A percentile compares a stretch with the other conserved stretches of the same genome.
Conservation (phyloP, 768 basidiomycete species). For the Tricholoma flavovirens region DNA sequence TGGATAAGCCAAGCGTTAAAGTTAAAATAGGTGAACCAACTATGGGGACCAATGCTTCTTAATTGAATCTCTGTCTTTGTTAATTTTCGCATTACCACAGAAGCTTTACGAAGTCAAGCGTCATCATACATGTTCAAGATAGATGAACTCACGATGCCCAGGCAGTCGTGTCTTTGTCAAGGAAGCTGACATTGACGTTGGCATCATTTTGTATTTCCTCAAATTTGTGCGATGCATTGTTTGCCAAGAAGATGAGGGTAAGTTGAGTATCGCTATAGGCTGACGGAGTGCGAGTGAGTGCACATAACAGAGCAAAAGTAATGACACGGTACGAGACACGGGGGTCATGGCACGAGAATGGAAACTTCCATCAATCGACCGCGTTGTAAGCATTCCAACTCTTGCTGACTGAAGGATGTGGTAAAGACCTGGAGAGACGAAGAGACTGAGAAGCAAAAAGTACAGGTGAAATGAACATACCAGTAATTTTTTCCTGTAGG, state of each 20-base stretch:
- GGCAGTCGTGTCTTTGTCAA: constrained; percentile 58
- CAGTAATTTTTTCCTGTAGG: constrained; percentile 61
- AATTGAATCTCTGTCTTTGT: constrained; percentile 56
- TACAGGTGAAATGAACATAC: constrained; percentile 30
- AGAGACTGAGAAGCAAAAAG: neutral
- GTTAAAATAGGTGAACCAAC: constrained; percentile 25
- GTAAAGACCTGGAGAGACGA: constrained; percentile 47
- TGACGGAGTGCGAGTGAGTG: constrained; percentile 17
- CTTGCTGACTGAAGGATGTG: constrained; percentile 56
- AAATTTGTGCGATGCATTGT: constrained; percentile 67
- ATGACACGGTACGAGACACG: constrained; percentile 44
- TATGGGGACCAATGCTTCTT: constrained; percentile 57
- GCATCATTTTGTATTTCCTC: constrained; percentile 71
- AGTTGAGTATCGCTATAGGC: constrained; percentile 42
- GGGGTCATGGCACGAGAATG: constrained; percentile 83
- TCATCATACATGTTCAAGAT: neutral
- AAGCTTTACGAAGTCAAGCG: constrained; percentile 35
- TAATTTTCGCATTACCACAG: constrained; percentile 64
- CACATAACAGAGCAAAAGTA: neutral
- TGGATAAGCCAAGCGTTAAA: constrained; percentile 3
- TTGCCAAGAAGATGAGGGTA: constrained; percentile 65
- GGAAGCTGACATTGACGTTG: constrained; percentile 79
- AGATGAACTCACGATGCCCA: constrained; percentile 57
- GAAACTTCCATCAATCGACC: constrained; percentile 56
- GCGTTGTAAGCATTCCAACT: constrained; percentile 76